Evolutionary conservation across 257 asterid species (phyloP), one percentile per base, ranked within the genome.

Genomic region (Solanum clarkiae): DNA sequence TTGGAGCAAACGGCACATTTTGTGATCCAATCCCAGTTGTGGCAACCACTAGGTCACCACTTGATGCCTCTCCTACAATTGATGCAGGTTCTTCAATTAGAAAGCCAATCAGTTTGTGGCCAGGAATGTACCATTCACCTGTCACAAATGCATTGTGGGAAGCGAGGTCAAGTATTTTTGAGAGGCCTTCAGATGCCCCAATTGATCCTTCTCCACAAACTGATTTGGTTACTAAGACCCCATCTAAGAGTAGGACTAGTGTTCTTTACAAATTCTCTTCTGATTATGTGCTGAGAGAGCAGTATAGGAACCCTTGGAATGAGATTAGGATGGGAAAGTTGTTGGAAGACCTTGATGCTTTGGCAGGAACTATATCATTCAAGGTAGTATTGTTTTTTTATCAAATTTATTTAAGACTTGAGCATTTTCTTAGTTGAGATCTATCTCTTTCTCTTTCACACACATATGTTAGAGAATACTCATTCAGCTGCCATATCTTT

Each of bases 261-360:
- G 80, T 94, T 59, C 57, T 89, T 80, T 95, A 94, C 45, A 91
- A 92, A 45, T 94, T 95, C 81, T 95, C 98, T 47, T 85, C 85
- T 84, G 99, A 95, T 91, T 92, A 88, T 86, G 84, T 93, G n/a
- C 93, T 95, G 40, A 88, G 96, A 87, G 99, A 94, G 89, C 99
- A 95, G 88, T 95, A 95, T 65, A 91, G 97, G 87, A 94, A 95
- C 88, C 97, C 99, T 1, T 95, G 98, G 99, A 92, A 92, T 90
- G 94, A 90, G 90, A 90, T 95, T 84, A 92, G 99, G 91, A 87
- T 92, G 87, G 99, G 98, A 87, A 95, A 94, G 81, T 89, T 95
- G 93, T 94, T 95, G n/a, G 98, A 95, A 85, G 99, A 95, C 87
- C 99, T 95, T 87, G 99, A 95, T 89, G 99, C 99, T 88, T 90